These are phyloP conservation scores for Trichoderma pleuroti DNA, from an alignment of 2,329 filamentous ascomycete species.

Conservation along the genomic window DNA sequence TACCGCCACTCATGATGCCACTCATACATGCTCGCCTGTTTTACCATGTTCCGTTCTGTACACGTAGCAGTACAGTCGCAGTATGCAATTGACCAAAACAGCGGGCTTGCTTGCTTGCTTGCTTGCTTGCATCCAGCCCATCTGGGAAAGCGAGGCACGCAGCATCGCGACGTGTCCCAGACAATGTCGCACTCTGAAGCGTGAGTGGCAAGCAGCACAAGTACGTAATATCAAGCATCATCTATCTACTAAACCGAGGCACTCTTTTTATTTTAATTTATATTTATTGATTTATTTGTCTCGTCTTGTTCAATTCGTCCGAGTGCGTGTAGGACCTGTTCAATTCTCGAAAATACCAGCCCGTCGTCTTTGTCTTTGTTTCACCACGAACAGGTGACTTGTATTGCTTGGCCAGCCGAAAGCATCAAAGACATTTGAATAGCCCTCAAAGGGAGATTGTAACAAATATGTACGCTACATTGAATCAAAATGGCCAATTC, in stretches of 20 bases:
- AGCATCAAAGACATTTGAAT: not conserved
- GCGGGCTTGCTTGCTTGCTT: not conserved
- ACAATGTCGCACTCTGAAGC: not conserved
- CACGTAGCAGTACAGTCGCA: not conserved
- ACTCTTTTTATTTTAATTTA: not conserved
- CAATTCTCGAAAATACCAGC: not conserved
- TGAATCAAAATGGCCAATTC: not conserved
- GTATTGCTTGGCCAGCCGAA: not conserved
- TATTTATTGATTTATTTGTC: not conserved
- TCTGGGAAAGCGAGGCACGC: not conserved
- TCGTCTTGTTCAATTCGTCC: not conserved
- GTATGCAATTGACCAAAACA: not conserved
- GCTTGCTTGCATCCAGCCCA: not conserved
- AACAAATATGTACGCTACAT: not conserved
- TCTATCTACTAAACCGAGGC: not conserved
- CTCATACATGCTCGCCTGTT: not conserved
- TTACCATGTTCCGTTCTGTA: not conserved
- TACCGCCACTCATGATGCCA: not conserved
- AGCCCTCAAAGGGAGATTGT: not conserved
- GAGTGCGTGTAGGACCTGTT: not conserved
- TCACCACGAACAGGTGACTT: not conserved
- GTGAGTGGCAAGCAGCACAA: not conserved
- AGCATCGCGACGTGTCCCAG: not conserved
- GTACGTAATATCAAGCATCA: not conserved
- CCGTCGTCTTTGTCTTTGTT: not conserved